Percentiles rank a stretch among this genome's conserved stretches.
Evolutionary conservation across 2,329 filamentous ascomycete genomes (phyloP).

Genomic region (Colletotrichum musicola): DNA sequence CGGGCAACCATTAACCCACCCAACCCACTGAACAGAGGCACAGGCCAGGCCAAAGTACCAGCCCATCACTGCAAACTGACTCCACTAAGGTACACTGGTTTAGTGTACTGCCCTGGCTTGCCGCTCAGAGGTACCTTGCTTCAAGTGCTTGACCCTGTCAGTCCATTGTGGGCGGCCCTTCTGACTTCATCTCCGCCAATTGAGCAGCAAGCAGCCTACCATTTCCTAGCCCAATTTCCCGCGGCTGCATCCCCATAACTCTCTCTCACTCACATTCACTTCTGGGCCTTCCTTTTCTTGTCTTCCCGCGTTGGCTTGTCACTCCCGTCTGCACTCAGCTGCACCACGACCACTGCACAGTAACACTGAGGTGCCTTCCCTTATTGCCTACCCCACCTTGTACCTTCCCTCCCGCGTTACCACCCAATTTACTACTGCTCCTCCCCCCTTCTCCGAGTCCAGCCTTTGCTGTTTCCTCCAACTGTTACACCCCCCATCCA

Average conservation of each 20-base stretch:
- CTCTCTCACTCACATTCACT: background rate
- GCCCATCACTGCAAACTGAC: too few species aligned
- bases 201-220: constrained; percentile 20
- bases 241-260: constrained; percentile 12
- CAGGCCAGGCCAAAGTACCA: too few species aligned
- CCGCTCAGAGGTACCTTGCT: background rate
- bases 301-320: background rate
- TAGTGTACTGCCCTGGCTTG: background rate
- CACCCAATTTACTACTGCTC: constrained; percentile 15
- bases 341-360: constrained; percentile 9
- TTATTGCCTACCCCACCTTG: constrained; percentile 7
- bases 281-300: background rate
- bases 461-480: constrained; percentile 22
- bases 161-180: constrained; percentile 17
- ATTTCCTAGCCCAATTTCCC: constrained; percentile 36
- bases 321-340: background rate
- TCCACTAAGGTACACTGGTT: too few species aligned
- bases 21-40: too few species aligned
- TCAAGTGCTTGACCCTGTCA: background rate
- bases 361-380: background rate
- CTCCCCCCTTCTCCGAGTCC: constrained; percentile 2
- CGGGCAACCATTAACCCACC: too few species aligned
- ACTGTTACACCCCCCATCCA: constrained; percentile 8
- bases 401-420: constrained; percentile 13
- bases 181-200: constrained; percentile 36